Conservation (phyloP, 1,139 yeast genomes). For the Yamadazyma diddensiae region DNA sequence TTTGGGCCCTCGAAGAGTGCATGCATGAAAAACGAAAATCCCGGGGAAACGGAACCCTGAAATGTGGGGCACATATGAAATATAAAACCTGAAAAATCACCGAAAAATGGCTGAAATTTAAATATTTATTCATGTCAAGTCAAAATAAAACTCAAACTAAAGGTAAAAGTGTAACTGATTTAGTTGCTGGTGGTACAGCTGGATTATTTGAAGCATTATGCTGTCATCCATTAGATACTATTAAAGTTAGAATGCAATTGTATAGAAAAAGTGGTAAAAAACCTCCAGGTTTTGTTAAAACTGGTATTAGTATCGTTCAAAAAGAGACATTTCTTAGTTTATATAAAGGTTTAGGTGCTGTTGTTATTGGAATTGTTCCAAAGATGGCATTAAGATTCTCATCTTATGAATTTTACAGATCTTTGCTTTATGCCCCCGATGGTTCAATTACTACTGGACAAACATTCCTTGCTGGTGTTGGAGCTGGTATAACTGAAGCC, state of each 20-base stretch:
- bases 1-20: constrained; percentile 7
- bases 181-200: constrained; percentile 95
- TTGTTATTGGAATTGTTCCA: constrained; percentile 94
- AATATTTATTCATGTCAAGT: constrained; percentile 6
- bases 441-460: constrained; percentile 69
- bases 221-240: constrained; percentile 94
- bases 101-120: background rate
- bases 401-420: constrained; percentile 85
- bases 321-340: constrained; percentile 84
- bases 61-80: constrained; percentile 16
- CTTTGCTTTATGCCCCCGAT: constrained; percentile 59
- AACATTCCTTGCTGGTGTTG: constrained; percentile 90
- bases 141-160: constrained; percentile 15
- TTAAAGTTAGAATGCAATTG: constrained; percentile 95
- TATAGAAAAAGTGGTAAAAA: constrained; percentile 61
- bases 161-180: constrained; percentile 59
- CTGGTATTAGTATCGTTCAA: constrained; percentile 75
- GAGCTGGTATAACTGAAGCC: constrained; percentile 97
- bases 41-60: constrained; percentile 15
- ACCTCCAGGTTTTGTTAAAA: constrained; percentile 80
- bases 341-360: constrained; percentile 96
- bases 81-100: constrained; percentile 4
- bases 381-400: constrained; percentile 97
- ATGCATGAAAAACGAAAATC: constrained; percentile 2
- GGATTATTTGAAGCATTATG: constrained; percentile 94